These are phyloP conservation scores for Tetrapisispora namnaoensis DNA, from an alignment of 805 yeast species.

Conservation along the genomic window DNA sequence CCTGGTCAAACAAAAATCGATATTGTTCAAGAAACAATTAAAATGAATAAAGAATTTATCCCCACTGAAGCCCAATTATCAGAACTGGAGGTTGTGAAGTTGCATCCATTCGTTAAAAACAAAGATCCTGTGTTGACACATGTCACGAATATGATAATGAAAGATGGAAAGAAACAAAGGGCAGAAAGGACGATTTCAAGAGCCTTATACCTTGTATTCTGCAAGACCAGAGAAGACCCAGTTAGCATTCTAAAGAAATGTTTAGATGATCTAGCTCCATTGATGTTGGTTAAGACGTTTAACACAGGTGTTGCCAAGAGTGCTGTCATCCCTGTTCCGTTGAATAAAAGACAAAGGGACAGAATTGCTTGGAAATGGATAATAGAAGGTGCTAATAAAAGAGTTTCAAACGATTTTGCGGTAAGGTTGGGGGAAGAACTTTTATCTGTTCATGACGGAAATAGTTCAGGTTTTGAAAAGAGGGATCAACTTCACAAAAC, in stretches of 20 bases:
- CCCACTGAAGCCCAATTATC: slow-evolving; percentile 59
- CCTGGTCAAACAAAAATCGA: slow-evolving; percentile 32
- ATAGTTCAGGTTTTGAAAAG: slow-evolving; percentile 76
- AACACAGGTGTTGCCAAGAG: slow-evolving; percentile 83
- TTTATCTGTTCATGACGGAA: slow-evolving; percentile 64
- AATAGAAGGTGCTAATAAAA: slow-evolving; percentile 68
- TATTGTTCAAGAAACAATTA: slow-evolving; percentile 21
- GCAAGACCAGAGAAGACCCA: slow-evolving; percentile 68
- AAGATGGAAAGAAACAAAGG: slow-evolving; percentile 74
- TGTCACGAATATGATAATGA: slow-evolving; percentile 82
- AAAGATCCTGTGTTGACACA: slow-evolving; percentile 65
- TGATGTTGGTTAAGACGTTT: slow-evolving; percentile 65
- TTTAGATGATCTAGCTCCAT: slow-evolving; percentile 74
- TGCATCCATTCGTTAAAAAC: slow-evolving; percentile 47
- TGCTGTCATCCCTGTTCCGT: slow-evolving; percentile 70
- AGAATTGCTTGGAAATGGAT: slow-evolving; percentile 90
- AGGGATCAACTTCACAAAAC: slow-evolving; percentile 71
- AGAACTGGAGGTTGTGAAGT: slow-evolving; percentile 42
- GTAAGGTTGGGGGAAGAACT: slow-evolving; percentile 91
- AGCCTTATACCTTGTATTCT: slow-evolving; percentile 60
- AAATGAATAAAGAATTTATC: slow-evolving; percentile 31
- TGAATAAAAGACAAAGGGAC: slow-evolving; percentile 70
- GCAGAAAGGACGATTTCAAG: slow-evolving; percentile 67
- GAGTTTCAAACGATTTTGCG: slow-evolving; percentile 69
- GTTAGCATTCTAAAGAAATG: slow-evolving; percentile 62